Evolutionary conservation across 1,139 yeast genomes (phyloP).

Genomic region (Magnusiomyces sp.): DNA sequence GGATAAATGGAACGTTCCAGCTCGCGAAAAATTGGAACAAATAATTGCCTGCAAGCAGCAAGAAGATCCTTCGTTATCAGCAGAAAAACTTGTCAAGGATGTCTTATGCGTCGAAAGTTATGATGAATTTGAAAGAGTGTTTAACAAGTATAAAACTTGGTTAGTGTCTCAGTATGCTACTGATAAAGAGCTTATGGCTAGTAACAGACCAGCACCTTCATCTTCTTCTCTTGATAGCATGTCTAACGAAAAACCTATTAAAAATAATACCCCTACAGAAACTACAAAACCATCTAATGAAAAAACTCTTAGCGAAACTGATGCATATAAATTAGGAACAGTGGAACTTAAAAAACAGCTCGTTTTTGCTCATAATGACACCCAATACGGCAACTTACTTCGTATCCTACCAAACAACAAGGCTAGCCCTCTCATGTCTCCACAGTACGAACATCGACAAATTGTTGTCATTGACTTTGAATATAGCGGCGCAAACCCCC

Average conservation of each 20-base stretch:
- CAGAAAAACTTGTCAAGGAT: slow-evolving; percentile 14
- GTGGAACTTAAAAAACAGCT: slow-evolving; percentile 37
- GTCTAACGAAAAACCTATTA: no score
- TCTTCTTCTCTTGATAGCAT: no score
- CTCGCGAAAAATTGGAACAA: slow-evolving; percentile 38
- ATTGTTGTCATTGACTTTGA: slow-evolving; percentile 94
- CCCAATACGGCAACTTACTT: slow-evolving; percentile 85
- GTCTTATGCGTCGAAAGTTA: slow-evolving; percentile 10
- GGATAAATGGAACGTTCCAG: slow-evolving; percentile 58
- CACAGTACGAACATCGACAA: slow-evolving; percentile 52
- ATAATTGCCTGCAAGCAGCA: slow-evolving; percentile 10
- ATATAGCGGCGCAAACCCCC: slow-evolving; percentile 87
- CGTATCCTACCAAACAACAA: slow-evolving; percentile 34
- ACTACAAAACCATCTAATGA: background rate
- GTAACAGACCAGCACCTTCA: no score
- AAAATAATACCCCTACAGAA: background rate
- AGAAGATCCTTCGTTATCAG: slow-evolving; percentile 9
- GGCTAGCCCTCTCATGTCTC: slow-evolving; percentile 36
- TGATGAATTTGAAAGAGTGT: slow-evolving; percentile 15
- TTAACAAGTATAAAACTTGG: slow-evolving; percentile 54
- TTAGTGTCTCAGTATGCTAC: slow-evolving; percentile 44
- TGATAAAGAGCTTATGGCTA: no score
- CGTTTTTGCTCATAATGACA: slow-evolving; percentile 88
- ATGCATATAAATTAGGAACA: slow-evolving; percentile 1
- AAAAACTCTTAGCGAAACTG: no score